Percentiles rank a stretch among this genome's conserved stretches.
phyloP scores from a whole-genome alignment of 1,284 basidiomycete genomes.

The Leccinum insolens region DNA sequence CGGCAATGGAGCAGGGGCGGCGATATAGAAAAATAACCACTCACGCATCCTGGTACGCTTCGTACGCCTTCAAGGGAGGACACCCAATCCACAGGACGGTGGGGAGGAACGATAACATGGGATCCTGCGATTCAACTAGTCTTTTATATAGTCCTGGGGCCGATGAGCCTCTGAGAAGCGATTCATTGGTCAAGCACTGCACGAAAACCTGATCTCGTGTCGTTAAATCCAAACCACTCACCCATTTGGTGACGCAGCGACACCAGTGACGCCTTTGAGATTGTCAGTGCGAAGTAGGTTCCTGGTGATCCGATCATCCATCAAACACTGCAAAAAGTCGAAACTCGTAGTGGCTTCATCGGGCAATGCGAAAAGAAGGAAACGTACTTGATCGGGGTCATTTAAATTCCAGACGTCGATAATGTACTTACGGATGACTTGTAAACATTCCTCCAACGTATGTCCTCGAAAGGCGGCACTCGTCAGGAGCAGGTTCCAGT shows the following conservation, averaged over 20 bases:
- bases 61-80: conserved; percentile 15
- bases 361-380: background rate
- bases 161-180: conserved; percentile 5
- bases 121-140: conserved; percentile 2
- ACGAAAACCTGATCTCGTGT: background rate
- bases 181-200: background rate
- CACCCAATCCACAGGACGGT: background rate
- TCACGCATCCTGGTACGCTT: conserved; percentile 11
- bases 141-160: background rate
- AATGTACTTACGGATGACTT: conserved; percentile 30
- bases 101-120: no score
- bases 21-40: background rate
- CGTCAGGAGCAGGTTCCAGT: conserved; percentile 32
- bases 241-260: conserved; percentile 1
- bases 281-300: conserved; percentile 12
- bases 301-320: conserved; percentile 13
- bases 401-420: conserved; percentile 33
- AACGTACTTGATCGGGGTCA: conserved; percentile 27
- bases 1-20: background rate
- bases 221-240: background rate
- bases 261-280: background rate
- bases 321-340: conserved; percentile 12
- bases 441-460: conserved; percentile 26
- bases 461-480: conserved; percentile 25
- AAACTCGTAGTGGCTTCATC: background rate